Base-by-base conservation (phyloP, 441 rosid species). In the Brassica balearica region DNA sequence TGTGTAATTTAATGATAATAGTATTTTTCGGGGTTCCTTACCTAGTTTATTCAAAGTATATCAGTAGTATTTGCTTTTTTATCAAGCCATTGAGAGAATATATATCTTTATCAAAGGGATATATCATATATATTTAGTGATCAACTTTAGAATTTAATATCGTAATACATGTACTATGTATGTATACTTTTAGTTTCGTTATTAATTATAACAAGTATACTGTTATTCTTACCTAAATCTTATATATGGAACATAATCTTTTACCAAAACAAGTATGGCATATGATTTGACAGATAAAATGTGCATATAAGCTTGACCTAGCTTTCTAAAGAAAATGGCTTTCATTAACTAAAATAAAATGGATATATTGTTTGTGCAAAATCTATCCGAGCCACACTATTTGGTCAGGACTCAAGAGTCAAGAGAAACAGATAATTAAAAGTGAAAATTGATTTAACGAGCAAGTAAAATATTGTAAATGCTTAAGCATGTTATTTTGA, bases 51-150 rank as follows among this genome's bases (percentile, higher is more conserved):
- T 25, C 27, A 25, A 25, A 25, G 5, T 15, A 38, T 38, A 38
- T 38, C 51, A 55, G 27, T 17, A 41, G 72, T 19, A 48, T 27
- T 65, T 65, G 61, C 38, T 71, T 77, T 77, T 77, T 71, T 51
- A 25, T 36, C 59, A 64, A 56, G 66, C 59, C 59, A 71, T 53
- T 55, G 43, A 69, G 65, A 70, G 43, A 19, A 69, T 53, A 69
- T 62, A 69, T 53, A 69, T 62, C 23, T 63, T 51, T 77, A 38
- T 25, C 71, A 34, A 55, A 69, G 69, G 56, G 27, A 25, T 53
- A 70, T 68, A n/a, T 34, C 3, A 25, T 53, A 70, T 68, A n/a
- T 34, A 53, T 48, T 8, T 32, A 51, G 58, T 12, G 74, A 60
- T 36, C 27, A 62, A 11, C 69, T 76, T 76, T 69, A 69, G 8